These are phyloP conservation scores for Pyrenula aspistea DNA, from an alignment of 495 filamentous ascomycete genomes.

Conservation along the genomic window DNA sequence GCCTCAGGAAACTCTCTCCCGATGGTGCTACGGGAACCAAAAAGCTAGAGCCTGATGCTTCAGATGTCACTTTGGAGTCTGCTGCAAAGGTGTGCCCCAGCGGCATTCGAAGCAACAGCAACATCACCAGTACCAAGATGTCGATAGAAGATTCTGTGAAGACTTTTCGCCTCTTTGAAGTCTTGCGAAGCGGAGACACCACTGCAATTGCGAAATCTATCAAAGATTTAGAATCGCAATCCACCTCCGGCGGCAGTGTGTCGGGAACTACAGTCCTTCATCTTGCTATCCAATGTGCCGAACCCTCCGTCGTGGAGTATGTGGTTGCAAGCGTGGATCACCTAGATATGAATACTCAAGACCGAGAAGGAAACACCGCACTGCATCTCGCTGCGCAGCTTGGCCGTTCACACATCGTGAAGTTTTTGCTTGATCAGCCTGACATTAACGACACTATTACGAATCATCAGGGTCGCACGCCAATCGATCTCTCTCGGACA, in stretches of 20 bases:
- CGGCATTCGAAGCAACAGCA: constrained; percentile 16
- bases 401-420: constrained; percentile 65
- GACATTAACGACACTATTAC: constrained; percentile 79
- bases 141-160: constrained; percentile 89
- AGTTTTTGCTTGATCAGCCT: constrained; percentile 63
- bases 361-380: constrained; percentile 87
- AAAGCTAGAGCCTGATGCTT: constrained; percentile 16
- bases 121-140: constrained; percentile 20
- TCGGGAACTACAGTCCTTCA: constrained; percentile 85
- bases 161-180: constrained; percentile 89
- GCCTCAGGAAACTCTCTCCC: constrained; percentile 18
- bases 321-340: constrained; percentile 58
- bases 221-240: constrained; percentile 47
- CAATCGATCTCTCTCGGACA: constrained; percentile 78
- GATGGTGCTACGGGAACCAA: constrained; percentile 9
- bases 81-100: constrained; percentile 21
- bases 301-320: constrained; percentile 90
- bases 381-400: constrained; percentile 80
- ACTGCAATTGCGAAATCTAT: constrained; percentile 82
- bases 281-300: constrained; percentile 92
- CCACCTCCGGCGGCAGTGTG: constrained; percentile 29
- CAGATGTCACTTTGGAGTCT: constrained; percentile 18
- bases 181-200: constrained; percentile 79
- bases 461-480: constrained; percentile 79
- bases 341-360: constrained; percentile 78